These are phyloP conservation scores for Volvox africanus DNA, from an alignment of 139 green algal genomes.

Conservation along the genomic window DNA sequence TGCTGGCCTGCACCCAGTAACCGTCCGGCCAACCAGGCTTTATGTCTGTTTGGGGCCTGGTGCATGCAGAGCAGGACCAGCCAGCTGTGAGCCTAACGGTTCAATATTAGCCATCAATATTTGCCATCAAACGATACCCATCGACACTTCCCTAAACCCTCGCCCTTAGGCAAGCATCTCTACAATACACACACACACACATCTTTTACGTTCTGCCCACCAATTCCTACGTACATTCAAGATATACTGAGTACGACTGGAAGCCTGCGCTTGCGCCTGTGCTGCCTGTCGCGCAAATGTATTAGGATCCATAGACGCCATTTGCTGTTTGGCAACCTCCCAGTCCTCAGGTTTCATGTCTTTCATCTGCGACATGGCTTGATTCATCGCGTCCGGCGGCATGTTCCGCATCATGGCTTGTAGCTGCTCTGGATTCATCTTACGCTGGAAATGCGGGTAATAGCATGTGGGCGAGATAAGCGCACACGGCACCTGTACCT, in stretches of 20 bases:
- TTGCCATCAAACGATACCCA: too few species aligned
- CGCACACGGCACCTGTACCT: background rate
- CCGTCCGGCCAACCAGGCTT: too few species aligned
- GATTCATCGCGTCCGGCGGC: constrained; percentile 49
- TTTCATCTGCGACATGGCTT: constrained; percentile 45
- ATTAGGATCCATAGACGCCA: constrained; percentile 57
- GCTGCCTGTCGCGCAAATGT: constrained; percentile 55
- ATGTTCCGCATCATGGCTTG: constrained; percentile 56
- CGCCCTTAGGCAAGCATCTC: too few species aligned
- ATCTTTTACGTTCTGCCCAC: background rate
- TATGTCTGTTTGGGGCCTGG: too few species aligned
- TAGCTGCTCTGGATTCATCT: constrained; percentile 51
- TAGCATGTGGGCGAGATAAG: background rate
- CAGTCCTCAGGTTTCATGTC: constrained; percentile 61
- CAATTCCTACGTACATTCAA: constrained; percentile 52
- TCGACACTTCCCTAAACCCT: too few species aligned
- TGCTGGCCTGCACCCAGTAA: constrained; percentile 54
- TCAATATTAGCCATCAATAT: too few species aligned
- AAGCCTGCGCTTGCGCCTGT: constrained; percentile 49
- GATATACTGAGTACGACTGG: constrained; percentile 58
- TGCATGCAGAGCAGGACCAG: too few species aligned
- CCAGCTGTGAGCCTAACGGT: too few species aligned
- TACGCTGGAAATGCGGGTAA: constrained; percentile 4
- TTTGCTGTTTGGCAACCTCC: constrained; percentile 56
- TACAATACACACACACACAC: too few species aligned